Percentiles rank a stretch among this genome's conserved stretches.
phyloP scores from a whole-genome alignment of 2,329 filamentous ascomycete genomes.

The Aspergillus thermomutatus region DNA sequence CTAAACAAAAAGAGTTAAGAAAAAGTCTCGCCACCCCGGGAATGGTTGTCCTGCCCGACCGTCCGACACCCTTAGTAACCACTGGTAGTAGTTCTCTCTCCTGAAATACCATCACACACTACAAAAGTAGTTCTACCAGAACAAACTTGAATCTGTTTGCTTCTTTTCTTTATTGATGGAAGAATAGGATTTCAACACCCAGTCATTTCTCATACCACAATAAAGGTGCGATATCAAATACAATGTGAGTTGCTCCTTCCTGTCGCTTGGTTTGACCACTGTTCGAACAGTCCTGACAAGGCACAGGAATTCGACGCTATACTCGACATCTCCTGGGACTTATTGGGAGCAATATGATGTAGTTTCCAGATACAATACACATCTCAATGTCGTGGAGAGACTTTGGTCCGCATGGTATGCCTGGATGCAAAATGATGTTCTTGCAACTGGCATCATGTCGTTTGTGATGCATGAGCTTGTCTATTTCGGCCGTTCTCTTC shows the following conservation, averaged over 20 bases:
- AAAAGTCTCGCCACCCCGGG: constrained; percentile 36
- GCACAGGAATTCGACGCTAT: constrained; percentile 47
- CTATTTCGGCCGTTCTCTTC: constrained; percentile 88
- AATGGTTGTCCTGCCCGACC: constrained; percentile 20
- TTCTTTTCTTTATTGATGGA: not conserved
- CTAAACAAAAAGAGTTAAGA: constrained; percentile 8
- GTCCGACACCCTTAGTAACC: constrained; percentile 10
- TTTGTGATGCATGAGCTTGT: constrained; percentile 91
- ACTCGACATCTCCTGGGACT: constrained; percentile 47
- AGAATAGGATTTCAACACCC: not conserved
- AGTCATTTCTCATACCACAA: not conserved
- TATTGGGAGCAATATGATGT: constrained; percentile 66
- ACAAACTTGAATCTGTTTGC: not conserved
- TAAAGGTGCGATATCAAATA: constrained; percentile 1
- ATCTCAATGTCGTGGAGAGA: constrained; percentile 81
- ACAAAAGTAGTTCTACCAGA: not conserved
- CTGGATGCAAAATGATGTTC: constrained; percentile 95
- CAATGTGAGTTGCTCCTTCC: constrained; percentile 20
- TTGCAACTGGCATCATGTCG: constrained; percentile 96
- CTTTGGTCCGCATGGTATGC: constrained; percentile 96
- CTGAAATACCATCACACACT: not conserved
- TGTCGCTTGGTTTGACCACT: not conserved
- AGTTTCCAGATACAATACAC: constrained; percentile 70
- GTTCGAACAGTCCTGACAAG: constrained; percentile 1
- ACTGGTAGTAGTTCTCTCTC: constrained; percentile 2